Evolutionary conservation across 1,284 basidiomycete genomes (phyloP), one percentile per base, ranked within the genome.

Genomic region (Omphalotus olearius): DNA sequence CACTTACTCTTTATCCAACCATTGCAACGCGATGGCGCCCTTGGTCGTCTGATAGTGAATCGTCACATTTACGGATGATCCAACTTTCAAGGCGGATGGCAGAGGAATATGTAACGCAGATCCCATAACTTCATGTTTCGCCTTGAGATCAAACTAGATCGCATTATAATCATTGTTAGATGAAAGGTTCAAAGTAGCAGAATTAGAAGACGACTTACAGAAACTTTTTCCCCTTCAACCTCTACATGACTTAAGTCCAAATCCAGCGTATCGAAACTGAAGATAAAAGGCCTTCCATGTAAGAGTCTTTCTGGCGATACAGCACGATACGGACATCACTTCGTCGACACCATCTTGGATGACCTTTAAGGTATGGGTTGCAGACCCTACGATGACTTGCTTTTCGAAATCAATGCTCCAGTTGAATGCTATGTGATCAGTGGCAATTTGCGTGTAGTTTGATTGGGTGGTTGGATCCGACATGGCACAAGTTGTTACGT

Each of bases 1-100:
- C 9, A 25, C 51, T 26, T 62, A 91, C 85, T 88, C 83, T 59
- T 92, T 89, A 35, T 82, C 82, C 28, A 98, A 78, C 93, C 95
- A 99, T 55, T 96, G 95, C n/a, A 99, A 73, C 0, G 95, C 93
- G 10, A 85, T 90, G 65, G 85, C 88, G 28, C 83, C 73, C 52
- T 81, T 72, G 4, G 91, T 91, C 1, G 94, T 96, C 35, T 77
- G 75, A 66, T 93, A 93, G 41, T 59, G 67, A 53, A 96, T 73
- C 30, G 73, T 75, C 46, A 92, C 74, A n/a, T 73, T 70, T 30
- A 85, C 60, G 2, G 66, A 70, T 20, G 79, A 68, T 3, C 75
- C 81, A 25, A 64, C 62, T 36, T 67, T 66, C 20, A 76, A 62
- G 1, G 65, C 61, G 2, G 60, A 54, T 0, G 78, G 71, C 3